Conservation (phyloP, 73 alveolate genomes). For the Tetrahymena borealis region DNA sequence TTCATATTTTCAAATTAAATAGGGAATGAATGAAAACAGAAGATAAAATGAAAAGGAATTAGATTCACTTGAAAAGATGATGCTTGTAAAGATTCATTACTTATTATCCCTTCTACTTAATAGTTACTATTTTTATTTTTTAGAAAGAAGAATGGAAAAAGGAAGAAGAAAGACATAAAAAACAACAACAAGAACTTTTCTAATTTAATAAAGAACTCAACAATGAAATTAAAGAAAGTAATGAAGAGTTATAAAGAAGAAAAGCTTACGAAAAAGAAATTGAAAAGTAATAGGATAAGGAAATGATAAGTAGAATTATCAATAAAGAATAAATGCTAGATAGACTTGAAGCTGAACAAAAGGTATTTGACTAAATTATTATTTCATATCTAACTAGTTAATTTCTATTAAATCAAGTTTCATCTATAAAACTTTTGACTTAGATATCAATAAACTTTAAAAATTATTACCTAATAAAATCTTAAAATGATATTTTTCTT, state of each 20-base stretch:
- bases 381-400: too few relatives aligned
- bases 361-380: background rate
- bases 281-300: background rate
- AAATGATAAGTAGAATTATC: background rate
- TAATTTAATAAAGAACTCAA: background rate
- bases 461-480: too few relatives aligned
- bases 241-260: background rate
- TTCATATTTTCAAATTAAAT: background rate
- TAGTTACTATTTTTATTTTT: too few relatives aligned
- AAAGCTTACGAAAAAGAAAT: background rate
- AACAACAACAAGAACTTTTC: background rate
- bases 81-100: too few relatives aligned
- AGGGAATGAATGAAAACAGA: slow-evolving; percentile 4
- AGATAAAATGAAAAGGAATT: background rate
- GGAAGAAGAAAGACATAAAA: slow-evolving; percentile 36
- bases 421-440: too few relatives aligned
- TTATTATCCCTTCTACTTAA: too few relatives aligned
- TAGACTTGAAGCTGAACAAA: background rate
- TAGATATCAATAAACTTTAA: too few relatives aligned
- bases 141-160: slow-evolving; percentile 33
- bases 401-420: too few relatives aligned
- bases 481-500: too few relatives aligned
- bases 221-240: background rate
- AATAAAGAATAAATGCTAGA: background rate
- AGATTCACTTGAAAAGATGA: slow-evolving; percentile 9